Conservation (phyloP, 2,329 filamentous ascomycete genomes). For the Xylariaceae sp. region DNA sequence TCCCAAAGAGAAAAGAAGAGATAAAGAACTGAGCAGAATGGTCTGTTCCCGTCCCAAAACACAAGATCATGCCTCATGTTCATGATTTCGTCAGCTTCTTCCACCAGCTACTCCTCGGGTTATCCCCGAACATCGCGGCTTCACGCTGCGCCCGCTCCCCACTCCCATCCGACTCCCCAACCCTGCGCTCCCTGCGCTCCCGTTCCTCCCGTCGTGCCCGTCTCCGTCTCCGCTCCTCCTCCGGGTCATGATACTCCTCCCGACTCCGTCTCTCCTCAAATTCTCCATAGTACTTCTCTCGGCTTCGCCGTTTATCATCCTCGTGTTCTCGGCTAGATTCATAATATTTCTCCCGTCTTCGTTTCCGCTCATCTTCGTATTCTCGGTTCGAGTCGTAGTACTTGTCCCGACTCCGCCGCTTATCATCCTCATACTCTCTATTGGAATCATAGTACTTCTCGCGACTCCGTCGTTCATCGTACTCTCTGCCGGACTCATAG, state of each 20-base stretch:
- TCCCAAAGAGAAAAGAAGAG: background rate
- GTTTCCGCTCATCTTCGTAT: conserved; percentile 40
- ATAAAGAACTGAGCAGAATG: background rate
- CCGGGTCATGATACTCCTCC: background rate
- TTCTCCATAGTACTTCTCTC: conserved; percentile 26
- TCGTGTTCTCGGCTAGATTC: conserved; percentile 38
- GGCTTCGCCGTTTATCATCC: conserved; percentile 41
- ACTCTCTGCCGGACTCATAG: conserved; percentile 16
- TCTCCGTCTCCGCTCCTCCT: too few relatives aligned
- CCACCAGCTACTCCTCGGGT: conserved; percentile 56
- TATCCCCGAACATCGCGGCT: conserved; percentile 39
- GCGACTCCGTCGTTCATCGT: conserved; percentile 18
- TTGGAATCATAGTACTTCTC: conserved; percentile 37
- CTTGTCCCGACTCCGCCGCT: background rate
- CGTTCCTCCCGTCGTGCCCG: conserved; percentile 41
- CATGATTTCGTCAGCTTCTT: conserved; percentile 45
- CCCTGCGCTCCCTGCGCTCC: conserved; percentile 27
- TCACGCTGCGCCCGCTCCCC: conserved; percentile 37
- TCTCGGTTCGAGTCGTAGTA: conserved; percentile 34
- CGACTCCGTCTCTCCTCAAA: conserved; percentile 39
- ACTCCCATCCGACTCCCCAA: conserved; percentile 33
- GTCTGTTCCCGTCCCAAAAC: background rate
- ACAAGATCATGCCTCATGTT: background rate
- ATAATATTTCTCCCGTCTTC: conserved; percentile 28
- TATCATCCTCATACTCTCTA: background rate